Evolutionary conservation across 2,329 filamentous ascomycete genomes (phyloP).

Genomic region (Fusarium sp.): DNA sequence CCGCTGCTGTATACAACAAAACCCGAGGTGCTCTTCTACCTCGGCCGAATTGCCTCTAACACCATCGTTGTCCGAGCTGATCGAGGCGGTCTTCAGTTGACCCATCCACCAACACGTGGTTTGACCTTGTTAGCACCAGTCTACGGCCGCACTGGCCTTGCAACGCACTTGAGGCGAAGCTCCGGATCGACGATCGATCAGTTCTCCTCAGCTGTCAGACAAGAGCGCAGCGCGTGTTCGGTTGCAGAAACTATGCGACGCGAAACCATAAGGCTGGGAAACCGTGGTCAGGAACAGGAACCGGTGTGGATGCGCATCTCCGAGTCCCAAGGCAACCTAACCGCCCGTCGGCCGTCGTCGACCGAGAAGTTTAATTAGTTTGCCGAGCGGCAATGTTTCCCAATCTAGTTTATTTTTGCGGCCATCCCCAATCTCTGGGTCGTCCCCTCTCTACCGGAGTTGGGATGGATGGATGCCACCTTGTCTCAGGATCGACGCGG

Average conservation of each 20-base stretch:
- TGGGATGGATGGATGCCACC: constrained; percentile 26
- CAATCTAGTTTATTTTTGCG: constrained; percentile 12
- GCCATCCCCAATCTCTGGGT: constrained; percentile 23
- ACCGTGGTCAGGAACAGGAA: not conserved
- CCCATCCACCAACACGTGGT: no score
- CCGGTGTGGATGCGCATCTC: constrained; percentile 33
- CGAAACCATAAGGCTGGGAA: constrained; percentile 39
- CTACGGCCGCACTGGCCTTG: no score
- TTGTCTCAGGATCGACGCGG: constrained; percentile 23
- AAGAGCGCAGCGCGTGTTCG: no score
- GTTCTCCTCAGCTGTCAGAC: not conserved
- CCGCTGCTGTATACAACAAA: no score
- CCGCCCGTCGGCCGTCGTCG: not conserved
- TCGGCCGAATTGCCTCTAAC: no score
- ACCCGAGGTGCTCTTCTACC: no score
- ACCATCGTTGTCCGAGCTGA: no score
- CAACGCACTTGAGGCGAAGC: no score
- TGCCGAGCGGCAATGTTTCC: constrained; percentile 32
- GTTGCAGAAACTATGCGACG: not conserved
- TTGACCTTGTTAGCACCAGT: no score
- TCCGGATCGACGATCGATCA: no score
- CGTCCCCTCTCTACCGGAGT: constrained; percentile 23
- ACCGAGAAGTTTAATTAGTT: constrained; percentile 24
- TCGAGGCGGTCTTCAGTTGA: no score
- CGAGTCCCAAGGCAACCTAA: constrained; percentile 24